Evolutionary conservation across 495 filamentous ascomycete genomes (phyloP).

Genomic region (Aspergillus kassunensis): DNA sequence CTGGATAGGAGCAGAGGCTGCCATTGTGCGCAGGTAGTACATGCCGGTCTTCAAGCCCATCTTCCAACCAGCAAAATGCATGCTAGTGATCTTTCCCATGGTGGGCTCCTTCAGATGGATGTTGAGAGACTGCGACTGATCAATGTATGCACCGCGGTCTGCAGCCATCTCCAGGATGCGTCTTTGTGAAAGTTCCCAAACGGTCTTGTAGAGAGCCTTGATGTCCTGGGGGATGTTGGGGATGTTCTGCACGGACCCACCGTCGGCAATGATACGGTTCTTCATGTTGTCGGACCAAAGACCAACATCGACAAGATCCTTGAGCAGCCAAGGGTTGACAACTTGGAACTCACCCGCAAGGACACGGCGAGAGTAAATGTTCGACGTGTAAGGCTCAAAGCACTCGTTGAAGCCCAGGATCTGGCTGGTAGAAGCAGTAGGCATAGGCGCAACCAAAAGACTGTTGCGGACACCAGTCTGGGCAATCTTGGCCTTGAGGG

Average conservation of each 20-base stretch:
- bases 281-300: constrained; percentile 99
- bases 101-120: constrained; percentile 99
- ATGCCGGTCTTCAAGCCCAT: constrained; percentile 98
- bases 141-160: constrained; percentile 96
- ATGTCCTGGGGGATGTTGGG: constrained; percentile 93
- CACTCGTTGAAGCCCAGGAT: constrained; percentile 98
- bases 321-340: constrained; percentile 97
- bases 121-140: constrained; percentile 97
- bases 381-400: constrained; percentile 99
- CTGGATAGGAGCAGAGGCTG: constrained; percentile 93
- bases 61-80: constrained; percentile 99
- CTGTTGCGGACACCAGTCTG: constrained; percentile 92
- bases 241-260: constrained; percentile 93
- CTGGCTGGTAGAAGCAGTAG: constrained; percentile 91
- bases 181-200: constrained; percentile 99
- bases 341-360: constrained; percentile 98
- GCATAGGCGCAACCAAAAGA: constrained; percentile 94
- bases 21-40: constrained; percentile 99
- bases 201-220: constrained; percentile 98
- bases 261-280: constrained; percentile 97
- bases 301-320: constrained; percentile 96
- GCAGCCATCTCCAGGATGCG: constrained; percentile 96
- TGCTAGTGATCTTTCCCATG: constrained; percentile 98
- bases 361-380: constrained; percentile 98
- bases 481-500: constrained; percentile 84